Percentiles rank a stretch among this genome's conserved stretches.
phyloP scores from a whole-genome alignment of 1,284 basidiomycete genomes.

The Calocybe gambosa region DNA sequence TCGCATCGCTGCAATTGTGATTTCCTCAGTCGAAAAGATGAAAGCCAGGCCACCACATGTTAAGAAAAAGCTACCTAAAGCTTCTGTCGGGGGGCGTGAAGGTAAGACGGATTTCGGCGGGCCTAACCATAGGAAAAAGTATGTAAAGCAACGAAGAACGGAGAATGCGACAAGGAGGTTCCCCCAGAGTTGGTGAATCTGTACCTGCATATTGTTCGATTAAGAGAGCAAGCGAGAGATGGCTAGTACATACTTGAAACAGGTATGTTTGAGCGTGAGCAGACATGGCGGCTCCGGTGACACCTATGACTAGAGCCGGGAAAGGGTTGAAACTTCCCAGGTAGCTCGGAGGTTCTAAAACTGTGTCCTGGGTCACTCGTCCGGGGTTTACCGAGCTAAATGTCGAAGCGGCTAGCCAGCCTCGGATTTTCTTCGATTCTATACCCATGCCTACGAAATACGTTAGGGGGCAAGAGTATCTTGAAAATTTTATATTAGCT shows the following conservation, averaged over 20 bases:
- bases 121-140: slow-evolving; percentile 90
- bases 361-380: slow-evolving; percentile 31
- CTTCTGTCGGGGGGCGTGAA: slow-evolving; percentile 92
- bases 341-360: slow-evolving; percentile 69
- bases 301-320: slow-evolving; percentile 88
- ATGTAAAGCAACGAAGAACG: slow-evolving; percentile 77
- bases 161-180: slow-evolving; percentile 82
- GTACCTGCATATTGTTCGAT: slow-evolving; percentile 42
- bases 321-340: slow-evolving; percentile 88
- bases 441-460: slow-evolving; percentile 57
- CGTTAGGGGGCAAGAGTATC: not conserved
- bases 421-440: slow-evolving; percentile 70
- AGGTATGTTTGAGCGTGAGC: slow-evolving; percentile 88
- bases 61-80: slow-evolving; percentile 82
- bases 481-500: slow-evolving; percentile 2
- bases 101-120: slow-evolving; percentile 75
- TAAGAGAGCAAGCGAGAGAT: not conserved
- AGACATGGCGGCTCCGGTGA: slow-evolving; percentile 95
- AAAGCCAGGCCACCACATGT: slow-evolving; percentile 88
- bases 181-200: slow-evolving; percentile 91
- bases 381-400: slow-evolving; percentile 37
- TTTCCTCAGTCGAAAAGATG: slow-evolving; percentile 88
- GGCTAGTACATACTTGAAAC: slow-evolving; percentile 55
- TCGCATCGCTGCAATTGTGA: slow-evolving; percentile 90
- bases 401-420: slow-evolving; percentile 60